A percentile compares a stretch with the other conserved stretches of the same genome.
phyloP scores from a whole-genome alignment of 2,329 filamentous ascomycete genomes.

The Chaetomium sp. region DNA sequence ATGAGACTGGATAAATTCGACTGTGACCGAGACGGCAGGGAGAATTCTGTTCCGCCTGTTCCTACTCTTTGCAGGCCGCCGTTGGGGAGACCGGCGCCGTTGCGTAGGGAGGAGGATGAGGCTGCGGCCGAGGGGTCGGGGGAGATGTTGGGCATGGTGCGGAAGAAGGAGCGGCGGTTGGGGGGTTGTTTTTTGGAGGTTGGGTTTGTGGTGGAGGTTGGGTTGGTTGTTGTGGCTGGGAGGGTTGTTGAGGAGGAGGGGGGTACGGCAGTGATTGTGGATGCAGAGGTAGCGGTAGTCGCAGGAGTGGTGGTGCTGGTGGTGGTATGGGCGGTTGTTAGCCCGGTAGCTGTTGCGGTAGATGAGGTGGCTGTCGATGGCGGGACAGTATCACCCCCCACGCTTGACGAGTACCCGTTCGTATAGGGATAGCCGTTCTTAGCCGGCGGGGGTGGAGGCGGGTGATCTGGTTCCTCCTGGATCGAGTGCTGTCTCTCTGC shows the following conservation, averaged over 20 bases:
- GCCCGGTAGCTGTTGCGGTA: too few species aligned
- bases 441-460: too few species aligned
- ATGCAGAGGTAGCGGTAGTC: neutral
- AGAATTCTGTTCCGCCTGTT: neutral
- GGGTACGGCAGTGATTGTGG: too few species aligned
- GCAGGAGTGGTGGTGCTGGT: neutral
- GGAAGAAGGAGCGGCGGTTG: conserved; percentile 41
- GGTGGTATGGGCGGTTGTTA: too few species aligned
- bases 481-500: neutral
- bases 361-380: too few species aligned
- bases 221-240: neutral
- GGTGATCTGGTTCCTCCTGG: conserved; percentile 2
- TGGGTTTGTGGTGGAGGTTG: neutral
- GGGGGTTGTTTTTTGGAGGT: conserved; percentile 24
- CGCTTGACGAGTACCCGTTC: too few species aligned
- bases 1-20: neutral
- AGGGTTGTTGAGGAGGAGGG: neutral
- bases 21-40: neutral
- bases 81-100: too few species aligned
- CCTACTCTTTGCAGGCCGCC: neutral
- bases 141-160: conserved; percentile 23
- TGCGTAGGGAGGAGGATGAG: neutral
- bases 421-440: too few species aligned
- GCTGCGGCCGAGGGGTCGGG: neutral
- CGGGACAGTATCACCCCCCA: too few species aligned